Base-by-base conservation (phyloP, 1,139 yeast genomes). In the Diutina rugosa region DNA sequence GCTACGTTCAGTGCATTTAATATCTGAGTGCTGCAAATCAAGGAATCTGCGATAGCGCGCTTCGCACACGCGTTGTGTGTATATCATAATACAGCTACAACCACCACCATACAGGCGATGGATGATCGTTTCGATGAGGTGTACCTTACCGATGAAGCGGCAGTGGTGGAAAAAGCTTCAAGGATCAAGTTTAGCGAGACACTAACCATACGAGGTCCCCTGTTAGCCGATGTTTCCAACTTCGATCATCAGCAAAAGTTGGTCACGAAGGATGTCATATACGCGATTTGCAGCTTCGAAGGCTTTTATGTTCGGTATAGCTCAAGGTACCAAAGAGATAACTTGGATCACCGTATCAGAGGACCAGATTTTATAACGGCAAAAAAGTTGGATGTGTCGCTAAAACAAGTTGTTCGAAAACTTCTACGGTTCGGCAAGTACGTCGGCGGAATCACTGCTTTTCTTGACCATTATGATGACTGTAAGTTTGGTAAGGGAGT, bases 341-440 rank as follows among this genome's bases (percentile, higher is more conserved):
- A 70, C 21, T 58, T 66, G 4, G 65, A 65, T 7, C 63, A 69
- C 10, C 65, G 79, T 53, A 70, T 86, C 4, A 67, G 67, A 18
- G 96, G 96, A 0, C 95, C 96, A 0, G 93, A 87, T 58, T 90
- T 78, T 68, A 79, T 82, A 61, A 79, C 89, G 35, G 85, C 87
- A 47, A 85, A 82, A 62, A 82, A 82, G 59, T 72, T 93, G 63
- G 96, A 90, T 64, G 77, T 88, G 0, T 81, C 91, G 46, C 74
- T 90, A 60, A 87, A 86, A 64, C 87, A 85, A 55, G 76, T 89
- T n/a, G 79, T 91, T 21, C 80, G 81, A 63, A 76, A 81, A 57
- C 69, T 90, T 48, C 77, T 83, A 14, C 78, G 73, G 55, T 72
- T 76, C 55, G 96, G 96, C 1, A 82, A 83, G 62, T 77, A 78